Evolutionary conservation across 176 grass and related monocot species (phyloP).

Genomic region (Hsuehochloa calcarea): DNA sequence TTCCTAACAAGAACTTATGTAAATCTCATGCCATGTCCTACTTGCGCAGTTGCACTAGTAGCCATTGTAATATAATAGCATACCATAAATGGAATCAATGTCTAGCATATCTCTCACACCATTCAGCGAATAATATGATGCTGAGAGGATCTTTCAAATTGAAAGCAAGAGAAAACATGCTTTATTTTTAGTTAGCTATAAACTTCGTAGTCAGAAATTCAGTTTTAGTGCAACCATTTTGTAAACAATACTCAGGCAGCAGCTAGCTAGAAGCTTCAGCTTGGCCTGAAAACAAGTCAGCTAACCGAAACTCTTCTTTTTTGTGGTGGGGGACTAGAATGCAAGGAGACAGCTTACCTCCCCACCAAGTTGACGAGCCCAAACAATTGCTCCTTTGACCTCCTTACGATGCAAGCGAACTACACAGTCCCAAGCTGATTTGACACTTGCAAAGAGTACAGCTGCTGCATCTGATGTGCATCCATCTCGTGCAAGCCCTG

Average conservation of each 20-base stretch:
- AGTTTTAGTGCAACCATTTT: background rate
- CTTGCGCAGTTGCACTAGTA: background rate
- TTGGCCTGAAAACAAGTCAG: background rate
- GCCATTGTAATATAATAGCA: background rate
- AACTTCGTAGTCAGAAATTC: background rate
- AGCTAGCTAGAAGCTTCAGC: background rate
- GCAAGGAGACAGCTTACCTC: conserved; percentile 53
- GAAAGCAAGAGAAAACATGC: background rate
- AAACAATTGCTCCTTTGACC: conserved; percentile 67
- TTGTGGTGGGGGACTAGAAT: background rate
- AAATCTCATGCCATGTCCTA: background rate
- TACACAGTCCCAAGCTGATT: conserved; percentile 68
- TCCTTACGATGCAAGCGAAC: conserved; percentile 68
- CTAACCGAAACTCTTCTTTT: background rate
- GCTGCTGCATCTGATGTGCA: conserved; percentile 70
- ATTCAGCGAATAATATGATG: background rate
- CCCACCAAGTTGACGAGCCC: conserved; percentile 95
- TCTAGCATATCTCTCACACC: background rate
- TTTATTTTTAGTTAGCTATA: background rate
- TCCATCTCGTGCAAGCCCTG: conserved; percentile 86
- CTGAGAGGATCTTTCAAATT: background rate
- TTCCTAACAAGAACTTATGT: too few species aligned
- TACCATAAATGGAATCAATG: background rate
- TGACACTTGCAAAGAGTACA: conserved; percentile 79
- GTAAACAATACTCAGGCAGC: background rate